Base-by-base conservation (phyloP, 176 grass and related monocot genomes). In the Elymus sibiricus region DNA sequence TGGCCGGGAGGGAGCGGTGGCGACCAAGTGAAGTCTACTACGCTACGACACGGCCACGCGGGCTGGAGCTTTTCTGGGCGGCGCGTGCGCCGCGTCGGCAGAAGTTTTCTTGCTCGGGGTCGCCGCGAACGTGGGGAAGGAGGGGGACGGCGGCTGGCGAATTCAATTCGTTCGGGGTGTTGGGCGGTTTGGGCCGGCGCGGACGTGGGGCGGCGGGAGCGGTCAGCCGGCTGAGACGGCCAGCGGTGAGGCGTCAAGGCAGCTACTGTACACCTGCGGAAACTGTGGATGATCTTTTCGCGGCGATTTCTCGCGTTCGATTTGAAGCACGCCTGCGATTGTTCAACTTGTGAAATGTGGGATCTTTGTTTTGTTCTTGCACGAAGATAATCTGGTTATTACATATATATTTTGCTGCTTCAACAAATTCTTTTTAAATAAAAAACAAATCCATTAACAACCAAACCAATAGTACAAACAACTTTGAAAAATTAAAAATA, bases 61-160 rank as follows among this genome's bases (percentile, higher is more conserved):
- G 11, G 75, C 53, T 76, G 82, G 82, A 76, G 27, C 65, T 1
- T 85, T 70, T 2, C 62, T 49, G 38, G 63, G 53, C 64, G 73
- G 88, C 40, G 51, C 49, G 81, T 19, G 44, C 76, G 46, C 53
- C 55, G 86, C 83, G 67, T 43, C 82, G 10, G 22, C 29, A 22
- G 39, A 53, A 71, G 75, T 11, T 17, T 78, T 70, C 70, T 0
- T 34, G 10, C 0, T 7, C 0, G 0, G 10, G 19, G 87, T 74
- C 56, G 24, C 51, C 4, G 28, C 7, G 21, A 61, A 59, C 74
- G 31, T 4, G 28, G 70, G 5, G 66, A 6, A 37, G 37, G 37
- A 39, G 38, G 22, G 11, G 11, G 38, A 4, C 42, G 35, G 37
- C 77, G 8, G n/a, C 9, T 46, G 60, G 38, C 15, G 59, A 19